Conservation (phyloP, 2,329 filamentous ascomycete species). For the Aspergillus pseudoglaucus region DNA sequence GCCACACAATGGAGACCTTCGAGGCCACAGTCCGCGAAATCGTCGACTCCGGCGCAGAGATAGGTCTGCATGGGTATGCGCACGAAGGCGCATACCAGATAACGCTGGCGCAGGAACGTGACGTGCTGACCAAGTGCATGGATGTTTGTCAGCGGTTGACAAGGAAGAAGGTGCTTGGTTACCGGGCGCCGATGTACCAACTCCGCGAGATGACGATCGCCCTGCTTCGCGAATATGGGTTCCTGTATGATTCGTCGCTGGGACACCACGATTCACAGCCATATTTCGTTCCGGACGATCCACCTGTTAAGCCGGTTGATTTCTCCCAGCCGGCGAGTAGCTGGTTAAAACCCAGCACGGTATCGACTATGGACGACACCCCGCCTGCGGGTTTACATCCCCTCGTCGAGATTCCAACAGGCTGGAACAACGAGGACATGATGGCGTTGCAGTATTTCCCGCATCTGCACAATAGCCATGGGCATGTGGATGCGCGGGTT, state of each 20-base stretch:
- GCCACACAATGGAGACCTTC: slow-evolving; percentile 46
- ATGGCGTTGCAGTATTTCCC: slow-evolving; percentile 32
- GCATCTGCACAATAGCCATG: slow-evolving; percentile 41
- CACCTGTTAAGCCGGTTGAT: slow-evolving; percentile 27
- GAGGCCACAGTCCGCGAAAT: slow-evolving; percentile 33
- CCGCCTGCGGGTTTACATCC: slow-evolving; percentile 3
- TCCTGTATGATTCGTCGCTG: slow-evolving; percentile 30
- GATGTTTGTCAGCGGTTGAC: slow-evolving; percentile 62
- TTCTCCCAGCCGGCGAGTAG: slow-evolving; percentile 27
- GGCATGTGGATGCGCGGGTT: slow-evolving; percentile 49
- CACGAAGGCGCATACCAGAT: slow-evolving; percentile 67
- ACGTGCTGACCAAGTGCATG: slow-evolving; percentile 67
- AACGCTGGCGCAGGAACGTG: slow-evolving; percentile 64
- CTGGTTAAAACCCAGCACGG: slow-evolving; percentile 30
- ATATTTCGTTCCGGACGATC: slow-evolving; percentile 26
- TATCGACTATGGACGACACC: slow-evolving; percentile 1
- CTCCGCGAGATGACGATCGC: slow-evolving; percentile 19
- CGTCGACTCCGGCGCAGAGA: slow-evolving; percentile 29
- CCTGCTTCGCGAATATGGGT: slow-evolving; percentile 26
- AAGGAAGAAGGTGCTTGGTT: slow-evolving; percentile 54
- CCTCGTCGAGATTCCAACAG: slow-evolving; percentile 29
- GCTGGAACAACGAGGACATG: slow-evolving; percentile 33
- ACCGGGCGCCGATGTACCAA: slow-evolving; percentile 21
- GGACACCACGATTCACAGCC: slow-evolving; percentile 29
- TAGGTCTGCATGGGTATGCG: slow-evolving; percentile 49